Base-by-base conservation (phyloP, 768 basidiomycete species). In the Kwoniella heveanensis region DNA sequence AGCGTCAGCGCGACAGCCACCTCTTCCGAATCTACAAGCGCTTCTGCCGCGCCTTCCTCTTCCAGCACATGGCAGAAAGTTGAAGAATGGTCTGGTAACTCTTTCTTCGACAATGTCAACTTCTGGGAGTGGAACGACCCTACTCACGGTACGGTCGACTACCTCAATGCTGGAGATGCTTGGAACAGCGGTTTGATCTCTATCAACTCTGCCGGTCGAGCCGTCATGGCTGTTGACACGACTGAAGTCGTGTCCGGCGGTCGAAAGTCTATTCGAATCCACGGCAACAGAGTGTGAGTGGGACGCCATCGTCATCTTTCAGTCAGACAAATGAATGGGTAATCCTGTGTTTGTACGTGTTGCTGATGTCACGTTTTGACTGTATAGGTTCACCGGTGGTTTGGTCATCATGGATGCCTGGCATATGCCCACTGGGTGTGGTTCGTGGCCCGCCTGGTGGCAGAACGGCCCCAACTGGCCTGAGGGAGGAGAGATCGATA, bases 371-470 rank as follows among this genome's bases (percentile, higher is more conserved):
- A n/a, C n/a, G n/a, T n/a, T 46, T 67, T 37, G 73, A 64, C 2
- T 78, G 68, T 17, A 4, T 26, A 77, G 65, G 12, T 79, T 69
- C 69, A 78, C 76, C 52, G 81, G 88, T 10, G 92, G 92, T 29
- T 82, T 96, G 36, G 83, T 92, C 65, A 83, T 93, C 50, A 84
- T 93, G 83, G 91, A 94, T 79, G 85, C 90, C 25, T 83, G 87
- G 25, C 92, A 95, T 77, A 91, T 93, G 88, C 92, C 92, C 8
- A 87, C 87, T 0, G 92, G 92, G 15, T 94, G 92, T 79, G 92
- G 88, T 37, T 88, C 87, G 25, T 92, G 91, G 91, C 90, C 90
- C 47, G 84, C 84, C 2, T 85, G 83, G 77, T 85, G 84, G 84
- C 80, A 81, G 44, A 82, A 85, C 69, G 84, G 84, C 7, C 83